Conservation (phyloP, 345 rosid species). For the Clarkia xantiana region DNA sequence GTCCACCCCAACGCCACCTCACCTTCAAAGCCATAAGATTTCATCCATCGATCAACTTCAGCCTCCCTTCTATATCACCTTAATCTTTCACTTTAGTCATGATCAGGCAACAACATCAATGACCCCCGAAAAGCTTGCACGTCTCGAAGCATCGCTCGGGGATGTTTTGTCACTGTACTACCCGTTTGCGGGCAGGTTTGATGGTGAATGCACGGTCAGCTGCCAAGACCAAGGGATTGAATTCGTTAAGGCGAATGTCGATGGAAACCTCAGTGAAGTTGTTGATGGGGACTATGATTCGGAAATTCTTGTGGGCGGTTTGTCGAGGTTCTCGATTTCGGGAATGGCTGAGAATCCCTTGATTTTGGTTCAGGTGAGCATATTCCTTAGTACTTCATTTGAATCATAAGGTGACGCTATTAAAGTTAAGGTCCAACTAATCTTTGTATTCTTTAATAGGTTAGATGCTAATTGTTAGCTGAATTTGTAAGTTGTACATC, state of each 20-base stretch:
- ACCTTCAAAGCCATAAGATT: not conserved
- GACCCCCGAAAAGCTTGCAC: not conserved
- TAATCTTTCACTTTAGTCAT: constrained; percentile 19
- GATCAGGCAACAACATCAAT: not conserved
- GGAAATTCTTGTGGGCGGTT: not conserved
- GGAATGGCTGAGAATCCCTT: not conserved
- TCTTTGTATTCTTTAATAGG: no score
- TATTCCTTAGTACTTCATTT: no score
- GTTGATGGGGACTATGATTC: not conserved
- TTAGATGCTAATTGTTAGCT: no score
- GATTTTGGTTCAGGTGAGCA: constrained; percentile 1
- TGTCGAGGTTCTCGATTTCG: not conserved
- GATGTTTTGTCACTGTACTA: not conserved
- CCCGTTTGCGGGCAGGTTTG: not conserved
- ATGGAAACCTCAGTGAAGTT: not conserved
- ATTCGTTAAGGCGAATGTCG: constrained; percentile 3
- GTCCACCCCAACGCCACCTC: not conserved
- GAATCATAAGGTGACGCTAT: no score
- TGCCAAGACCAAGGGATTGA: constrained; percentile 7
- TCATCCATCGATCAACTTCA: constrained; percentile 4
- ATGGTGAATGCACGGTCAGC: not conserved
- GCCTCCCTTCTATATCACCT: not conserved
- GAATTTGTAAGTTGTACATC: no score
- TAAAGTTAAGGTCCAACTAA: no score
- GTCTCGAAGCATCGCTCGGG: constrained; percentile 4